phyloP scores from a whole-genome alignment of 192 early-diverging fungal genomes.

The Chytriomyces confervae region DNA sequence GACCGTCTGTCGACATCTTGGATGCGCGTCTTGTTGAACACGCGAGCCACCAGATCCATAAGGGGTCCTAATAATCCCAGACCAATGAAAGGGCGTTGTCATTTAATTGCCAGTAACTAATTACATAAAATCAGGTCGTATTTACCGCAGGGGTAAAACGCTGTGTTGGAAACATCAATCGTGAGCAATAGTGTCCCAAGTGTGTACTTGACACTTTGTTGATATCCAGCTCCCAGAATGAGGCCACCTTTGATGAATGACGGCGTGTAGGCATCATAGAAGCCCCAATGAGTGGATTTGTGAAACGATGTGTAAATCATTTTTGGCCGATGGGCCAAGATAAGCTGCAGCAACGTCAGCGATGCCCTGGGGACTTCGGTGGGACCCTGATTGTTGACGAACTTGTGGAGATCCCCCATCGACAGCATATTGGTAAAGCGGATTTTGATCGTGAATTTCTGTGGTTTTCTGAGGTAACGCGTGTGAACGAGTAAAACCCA shows the following conservation, averaged over 20 bases:
- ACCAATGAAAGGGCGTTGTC: background rate
- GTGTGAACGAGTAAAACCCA: background rate
- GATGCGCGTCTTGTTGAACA: slow-evolving; percentile 17
- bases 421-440: slow-evolving; percentile 1
- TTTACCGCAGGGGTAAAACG: slow-evolving; percentile 28
- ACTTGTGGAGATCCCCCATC: slow-evolving; percentile 19
- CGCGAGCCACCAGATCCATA: background rate
- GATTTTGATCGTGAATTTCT: slow-evolving; percentile 23
- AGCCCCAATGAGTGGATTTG: slow-evolving; percentile 29
- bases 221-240: slow-evolving; percentile 13
- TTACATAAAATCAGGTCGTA: background rate
- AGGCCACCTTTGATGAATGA: slow-evolving; percentile 20
- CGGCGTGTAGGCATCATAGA: slow-evolving; percentile 29
- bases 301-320: slow-evolving; percentile 30
- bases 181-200: slow-evolving; percentile 9
- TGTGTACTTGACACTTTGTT: slow-evolving; percentile 21
- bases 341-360: slow-evolving; percentile 22
- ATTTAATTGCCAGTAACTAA: background rate
- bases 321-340: slow-evolving; percentile 20
- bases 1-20: background rate
- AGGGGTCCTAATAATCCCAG: background rate
- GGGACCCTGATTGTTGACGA: slow-evolving; percentile 18
- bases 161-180: slow-evolving; percentile 21
- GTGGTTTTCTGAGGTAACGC: slow-evolving; percentile 9
- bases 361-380: slow-evolving; percentile 22